A percentile compares a stretch with the other conserved stretches of the same genome.
Conservation (phyloP, 2,329 filamentous ascomycete species). For the Neofusicoccum laricinum region DNA sequence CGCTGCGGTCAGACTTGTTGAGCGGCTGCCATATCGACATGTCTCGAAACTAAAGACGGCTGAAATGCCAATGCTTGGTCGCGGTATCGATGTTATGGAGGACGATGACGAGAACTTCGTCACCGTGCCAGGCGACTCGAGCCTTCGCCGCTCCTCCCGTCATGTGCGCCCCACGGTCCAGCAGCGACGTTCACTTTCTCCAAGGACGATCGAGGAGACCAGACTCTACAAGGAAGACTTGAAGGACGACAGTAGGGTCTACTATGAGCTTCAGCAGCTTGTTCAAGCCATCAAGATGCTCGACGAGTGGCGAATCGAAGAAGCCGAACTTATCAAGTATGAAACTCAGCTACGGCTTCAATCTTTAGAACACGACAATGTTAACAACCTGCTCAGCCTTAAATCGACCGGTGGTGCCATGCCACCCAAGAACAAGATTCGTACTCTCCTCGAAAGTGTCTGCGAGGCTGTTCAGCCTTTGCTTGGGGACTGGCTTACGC, state of each 20-base stretch:
- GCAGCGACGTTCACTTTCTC: neutral
- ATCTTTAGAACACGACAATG: neutral
- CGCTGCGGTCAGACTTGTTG: constrained; percentile 54
- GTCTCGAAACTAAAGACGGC: constrained; percentile 41
- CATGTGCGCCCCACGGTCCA: constrained; percentile 3
- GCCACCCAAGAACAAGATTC: constrained; percentile 31
- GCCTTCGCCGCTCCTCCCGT: constrained; percentile 5
- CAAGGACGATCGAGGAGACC: constrained; percentile 22
- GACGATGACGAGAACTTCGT: neutral
- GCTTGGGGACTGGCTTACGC: constrained; percentile 32
- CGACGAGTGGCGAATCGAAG: constrained; percentile 41
- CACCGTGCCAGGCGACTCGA: neutral
- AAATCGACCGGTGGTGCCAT: constrained; percentile 17
- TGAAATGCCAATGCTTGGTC: constrained; percentile 34
- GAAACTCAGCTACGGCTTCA: neutral
- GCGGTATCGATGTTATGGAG: constrained; percentile 32
- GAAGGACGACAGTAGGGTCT: constrained; percentile 27
- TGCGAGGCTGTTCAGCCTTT: constrained; percentile 36
- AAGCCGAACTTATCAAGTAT: constrained; percentile 37
- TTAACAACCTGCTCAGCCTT: constrained; percentile 1
- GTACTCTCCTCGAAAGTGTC: constrained; percentile 39
- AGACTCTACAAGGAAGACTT: constrained; percentile 20
- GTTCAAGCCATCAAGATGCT: constrained; percentile 43
- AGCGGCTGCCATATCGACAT: constrained; percentile 50
- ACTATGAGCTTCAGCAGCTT: constrained; percentile 44